phyloP scores from a whole-genome alignment of 1,139 yeast genomes.

The Diutina catenulata region DNA sequence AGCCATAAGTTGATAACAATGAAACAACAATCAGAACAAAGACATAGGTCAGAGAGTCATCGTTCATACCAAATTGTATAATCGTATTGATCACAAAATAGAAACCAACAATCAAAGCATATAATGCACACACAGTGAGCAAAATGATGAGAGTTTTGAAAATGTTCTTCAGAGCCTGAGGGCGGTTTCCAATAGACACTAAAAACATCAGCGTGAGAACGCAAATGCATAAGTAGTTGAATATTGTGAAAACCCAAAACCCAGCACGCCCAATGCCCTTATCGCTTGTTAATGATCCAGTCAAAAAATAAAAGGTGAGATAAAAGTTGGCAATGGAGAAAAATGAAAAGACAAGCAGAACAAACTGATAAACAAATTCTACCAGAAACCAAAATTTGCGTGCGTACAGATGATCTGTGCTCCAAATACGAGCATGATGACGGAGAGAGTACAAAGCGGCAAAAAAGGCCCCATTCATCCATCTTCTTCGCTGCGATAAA shows the following conservation, averaged over 20 bases:
- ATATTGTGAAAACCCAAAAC: conserved; percentile 67
- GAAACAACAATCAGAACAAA: conserved; percentile 69
- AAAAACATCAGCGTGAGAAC: conserved; percentile 76
- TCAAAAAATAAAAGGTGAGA: conserved; percentile 82
- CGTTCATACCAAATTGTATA: conserved; percentile 23
- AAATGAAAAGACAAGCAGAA: conserved; percentile 70
- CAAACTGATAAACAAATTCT: conserved; percentile 74
- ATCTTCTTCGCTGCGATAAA: conserved; percentile 89
- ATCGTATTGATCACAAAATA: conserved; percentile 60
- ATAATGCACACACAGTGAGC: conserved; percentile 67
- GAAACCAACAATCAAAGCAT: conserved; percentile 74
- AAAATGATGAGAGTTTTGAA: conserved; percentile 63
- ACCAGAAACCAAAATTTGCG: conserved; percentile 73
- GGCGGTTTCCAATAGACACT: conserved; percentile 90
- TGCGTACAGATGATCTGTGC: conserved; percentile 66
- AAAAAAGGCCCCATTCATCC: conserved; percentile 96
- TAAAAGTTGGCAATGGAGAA: conserved; percentile 86
- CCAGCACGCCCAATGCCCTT: conserved; percentile 56
- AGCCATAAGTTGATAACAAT: conserved; percentile 81
- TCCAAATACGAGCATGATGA: conserved; percentile 73
- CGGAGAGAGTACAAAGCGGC: conserved; percentile 86
- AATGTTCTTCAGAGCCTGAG: conserved; percentile 70
- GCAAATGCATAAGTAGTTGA: conserved; percentile 75
- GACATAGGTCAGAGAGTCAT: conserved; percentile 41
- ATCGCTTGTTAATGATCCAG: conserved; percentile 62